Evolutionary conservation across 768 basidiomycete species (phyloP).

Genomic region (Myochromella boudieri): DNA sequence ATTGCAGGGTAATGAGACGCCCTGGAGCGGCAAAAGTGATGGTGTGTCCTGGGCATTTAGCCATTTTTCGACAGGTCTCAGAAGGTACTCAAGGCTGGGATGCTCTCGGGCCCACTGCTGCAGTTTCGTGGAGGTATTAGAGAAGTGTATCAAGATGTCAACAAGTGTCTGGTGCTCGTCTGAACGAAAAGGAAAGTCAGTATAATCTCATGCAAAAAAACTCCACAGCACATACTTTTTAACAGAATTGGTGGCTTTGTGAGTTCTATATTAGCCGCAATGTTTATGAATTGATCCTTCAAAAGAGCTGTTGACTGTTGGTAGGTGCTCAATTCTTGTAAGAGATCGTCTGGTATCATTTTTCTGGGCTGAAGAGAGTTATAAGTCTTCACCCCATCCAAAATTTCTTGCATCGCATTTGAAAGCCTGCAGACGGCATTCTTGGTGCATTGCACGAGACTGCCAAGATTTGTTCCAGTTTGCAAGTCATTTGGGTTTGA

Average conservation of each 20-base stretch:
- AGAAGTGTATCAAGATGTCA: conserved; percentile 26
- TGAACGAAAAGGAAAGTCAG: conserved; percentile 14
- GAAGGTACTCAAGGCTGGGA: conserved; percentile 29
- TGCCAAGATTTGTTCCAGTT: conserved; percentile 6
- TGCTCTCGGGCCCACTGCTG: conserved; percentile 25
- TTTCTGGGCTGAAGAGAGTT: conserved; percentile 29
- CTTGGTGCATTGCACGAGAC: conserved; percentile 21
- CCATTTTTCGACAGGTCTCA: conserved; percentile 34
- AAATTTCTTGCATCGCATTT: conserved; percentile 38
- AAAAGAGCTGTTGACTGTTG: conserved; percentile 24
- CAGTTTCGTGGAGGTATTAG: conserved; percentile 17
- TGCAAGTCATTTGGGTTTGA: conserved; percentile 13
- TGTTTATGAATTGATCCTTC: conserved; percentile 20
- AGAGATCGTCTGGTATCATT: conserved; percentile 20
- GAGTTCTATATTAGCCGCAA: conserved; percentile 21
- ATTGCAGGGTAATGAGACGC: conserved; percentile 10
- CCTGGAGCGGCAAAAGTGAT: conserved; percentile 4
- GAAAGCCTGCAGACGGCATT: conserved; percentile 30
- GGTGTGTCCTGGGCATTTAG: conserved; percentile 22
- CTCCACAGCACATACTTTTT: conserved; percentile 29
- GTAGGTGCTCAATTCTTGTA: conserved; percentile 25
- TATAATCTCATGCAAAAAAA: background rate
- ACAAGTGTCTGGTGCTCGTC: conserved; percentile 34
- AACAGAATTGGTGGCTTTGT: conserved; percentile 33
- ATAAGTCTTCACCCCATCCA: conserved; percentile 31